These are phyloP conservation scores for Solanum chilense DNA, from an alignment of 257 asterid genomes.

Conservation along the genomic window DNA sequence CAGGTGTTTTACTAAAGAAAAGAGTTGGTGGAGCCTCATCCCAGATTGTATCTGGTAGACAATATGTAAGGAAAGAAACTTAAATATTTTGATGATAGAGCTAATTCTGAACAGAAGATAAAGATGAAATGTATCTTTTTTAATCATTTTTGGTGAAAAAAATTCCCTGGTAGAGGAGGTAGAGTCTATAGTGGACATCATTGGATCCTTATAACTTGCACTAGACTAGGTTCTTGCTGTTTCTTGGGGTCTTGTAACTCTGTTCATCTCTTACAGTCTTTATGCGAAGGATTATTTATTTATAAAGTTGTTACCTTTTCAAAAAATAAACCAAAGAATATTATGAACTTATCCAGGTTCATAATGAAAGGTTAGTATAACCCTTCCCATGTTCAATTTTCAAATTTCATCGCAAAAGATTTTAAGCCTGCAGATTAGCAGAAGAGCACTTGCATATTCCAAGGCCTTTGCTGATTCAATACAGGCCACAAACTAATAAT, in stretches of 20 bases:
- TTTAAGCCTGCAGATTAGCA: not conserved
- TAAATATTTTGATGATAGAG: not conserved
- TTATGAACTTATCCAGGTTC: not conserved
- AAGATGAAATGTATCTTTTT: not conserved
- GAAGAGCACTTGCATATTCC: not conserved
- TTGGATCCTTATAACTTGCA: not conserved
- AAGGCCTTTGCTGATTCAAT: not conserved
- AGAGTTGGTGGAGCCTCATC: not conserved
- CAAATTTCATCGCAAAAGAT: too few species aligned
- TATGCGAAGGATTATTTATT: not conserved
- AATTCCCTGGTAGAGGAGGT: not conserved
- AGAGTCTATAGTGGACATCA: not conserved
- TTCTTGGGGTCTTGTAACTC: not conserved
- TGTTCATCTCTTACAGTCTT: not conserved
- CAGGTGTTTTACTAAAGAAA: not conserved
- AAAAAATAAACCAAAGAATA: not conserved
- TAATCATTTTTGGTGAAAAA: not conserved
- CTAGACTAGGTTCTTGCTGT: not conserved
- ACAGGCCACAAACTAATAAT: not conserved
- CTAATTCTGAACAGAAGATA: not conserved
- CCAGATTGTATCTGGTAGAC: not conserved
- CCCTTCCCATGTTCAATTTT: not conserved
- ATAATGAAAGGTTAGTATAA: not conserved
- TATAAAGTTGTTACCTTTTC: not conserved
- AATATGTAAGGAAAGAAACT: not conserved